phyloP scores from a whole-genome alignment of 1,139 yeast species.

The Saccharomyces hybrid region DNA sequence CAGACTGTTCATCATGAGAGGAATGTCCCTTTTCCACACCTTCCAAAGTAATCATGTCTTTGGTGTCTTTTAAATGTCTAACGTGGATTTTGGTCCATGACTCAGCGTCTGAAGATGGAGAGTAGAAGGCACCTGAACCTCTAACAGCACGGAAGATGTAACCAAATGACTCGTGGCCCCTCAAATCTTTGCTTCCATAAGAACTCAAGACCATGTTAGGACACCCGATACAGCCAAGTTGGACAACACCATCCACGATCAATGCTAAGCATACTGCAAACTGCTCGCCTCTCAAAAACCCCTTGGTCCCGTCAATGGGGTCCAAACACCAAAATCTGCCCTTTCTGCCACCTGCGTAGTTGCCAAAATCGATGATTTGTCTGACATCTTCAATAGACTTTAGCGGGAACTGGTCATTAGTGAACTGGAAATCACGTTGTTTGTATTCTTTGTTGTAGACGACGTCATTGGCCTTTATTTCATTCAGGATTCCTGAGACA shows the following conservation, averaged over 20 bases:
- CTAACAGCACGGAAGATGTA: slow-evolving; percentile 59
- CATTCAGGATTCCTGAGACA: slow-evolving; percentile 42
- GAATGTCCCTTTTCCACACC: slow-evolving; percentile 97
- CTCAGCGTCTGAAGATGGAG: slow-evolving; percentile 35
- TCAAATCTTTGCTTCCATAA: slow-evolving; percentile 28
- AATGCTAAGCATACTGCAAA: slow-evolving; percentile 92
- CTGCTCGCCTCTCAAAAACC: slow-evolving; percentile 91
- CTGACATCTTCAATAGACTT: slow-evolving; percentile 43
- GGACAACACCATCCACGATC: slow-evolving; percentile 75
- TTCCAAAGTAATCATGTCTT: slow-evolving; percentile 60
- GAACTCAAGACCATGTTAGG: slow-evolving; percentile 53
- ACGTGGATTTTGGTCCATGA: slow-evolving; percentile 31
- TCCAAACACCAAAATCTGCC: slow-evolving; percentile 96
- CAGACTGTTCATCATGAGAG: slow-evolving; percentile 78
- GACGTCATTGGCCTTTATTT: slow-evolving; percentile 40
- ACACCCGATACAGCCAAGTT: slow-evolving; percentile 90
- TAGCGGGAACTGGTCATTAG: slow-evolving; percentile 34
- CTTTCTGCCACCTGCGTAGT: slow-evolving; percentile 62
- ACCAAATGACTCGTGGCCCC: slow-evolving; percentile 23
- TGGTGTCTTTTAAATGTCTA: slow-evolving; percentile 33
- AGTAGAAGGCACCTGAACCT: slow-evolving; percentile 66
- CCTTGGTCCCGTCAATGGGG: slow-evolving; percentile 97
- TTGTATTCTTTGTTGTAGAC: slow-evolving; percentile 12
- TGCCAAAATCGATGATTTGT: slow-evolving; percentile 69
- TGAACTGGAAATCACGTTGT: slow-evolving; percentile 23